Evolutionary conservation across 345 rosid species (phyloP), one percentile per base, ranked within the genome.

Genomic region (Draba incana): DNA sequence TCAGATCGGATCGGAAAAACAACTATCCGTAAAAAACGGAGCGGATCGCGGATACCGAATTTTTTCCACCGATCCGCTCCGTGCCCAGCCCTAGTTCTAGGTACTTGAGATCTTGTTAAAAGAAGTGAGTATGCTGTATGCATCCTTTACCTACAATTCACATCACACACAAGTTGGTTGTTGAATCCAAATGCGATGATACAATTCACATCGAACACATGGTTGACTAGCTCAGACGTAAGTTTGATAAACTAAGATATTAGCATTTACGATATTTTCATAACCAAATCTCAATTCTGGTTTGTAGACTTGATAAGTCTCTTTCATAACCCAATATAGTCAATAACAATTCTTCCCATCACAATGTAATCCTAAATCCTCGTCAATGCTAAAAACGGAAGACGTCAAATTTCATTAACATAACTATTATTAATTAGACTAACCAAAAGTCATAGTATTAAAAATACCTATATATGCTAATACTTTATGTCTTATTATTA

Each of bases 391-490:
- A 1, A 8, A 42, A 28, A 15, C 13, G 41, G 25, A 50, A 49
- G 25, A 49, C 33, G 59, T 43, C 66, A 50, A 49, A 16, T 16
- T 35, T 49, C 44, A 69, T 13, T 44, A 30, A 13, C 53, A n/a
- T 49, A 25, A 20, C 20, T 12, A 60, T 59, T 69, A 13, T 27
- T 20, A 27, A 41, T 16, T 31, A 59, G 43, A n/a, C 35, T 38
- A 48, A 15, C 41, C 8, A 48, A 69, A 69, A 69, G 49, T 15
- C 8, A 38, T 47, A 47, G 11, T 38, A 69, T 38, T 15, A 9
- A 45, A 39, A n/a, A 58, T 23, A 43, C 37, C 4, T 35, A 35
- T 35, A 2, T 13, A 28, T 28, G 50, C n/a, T 5, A 9, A 20
- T 44, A 35, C 51, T 59, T 59, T 28, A 59, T 58, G 27, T 10